Percentiles rank a stretch among this genome's conserved stretches.
Evolutionary conservation across 345 rosid genomes (phyloP).

Genomic region (Linum lewisii): DNA sequence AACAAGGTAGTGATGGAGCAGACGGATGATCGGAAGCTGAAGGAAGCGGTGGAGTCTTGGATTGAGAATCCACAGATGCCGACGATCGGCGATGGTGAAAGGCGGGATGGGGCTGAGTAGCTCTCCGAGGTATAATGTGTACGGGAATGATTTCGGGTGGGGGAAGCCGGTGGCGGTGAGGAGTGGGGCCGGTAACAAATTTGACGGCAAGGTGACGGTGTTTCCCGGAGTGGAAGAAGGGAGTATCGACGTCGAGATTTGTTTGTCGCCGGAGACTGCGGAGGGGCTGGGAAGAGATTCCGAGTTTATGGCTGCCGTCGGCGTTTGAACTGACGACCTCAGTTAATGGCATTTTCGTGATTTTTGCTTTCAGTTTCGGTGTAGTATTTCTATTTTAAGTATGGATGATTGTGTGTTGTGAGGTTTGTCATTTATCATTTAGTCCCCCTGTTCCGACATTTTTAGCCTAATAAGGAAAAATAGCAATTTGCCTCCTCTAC

Average conservation of each 20-base stretch:
- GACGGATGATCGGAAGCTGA: not conserved
- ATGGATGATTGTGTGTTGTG: too few relatives aligned
- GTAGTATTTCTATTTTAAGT: too few relatives aligned
- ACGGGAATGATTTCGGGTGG: conserved; percentile 20
- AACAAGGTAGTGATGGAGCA: not conserved
- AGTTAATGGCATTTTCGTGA: conserved; percentile 16
- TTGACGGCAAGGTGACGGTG: not conserved
- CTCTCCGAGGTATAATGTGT: conserved; percentile 7
- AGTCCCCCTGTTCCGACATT: too few relatives aligned
- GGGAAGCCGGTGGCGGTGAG: conserved; percentile 20
- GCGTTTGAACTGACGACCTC: conserved; percentile 21
- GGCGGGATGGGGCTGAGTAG: not conserved
- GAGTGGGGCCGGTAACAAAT: conserved; percentile 10
- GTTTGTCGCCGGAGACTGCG: not conserved
- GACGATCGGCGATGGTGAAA: not conserved
- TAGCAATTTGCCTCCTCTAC: too few relatives aligned
- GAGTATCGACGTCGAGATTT: conserved; percentile 8
- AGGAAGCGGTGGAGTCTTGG: not conserved
- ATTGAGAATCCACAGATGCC: not conserved
- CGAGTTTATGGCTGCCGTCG: conserved; percentile 1
- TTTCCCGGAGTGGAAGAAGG: conserved; percentile 3
- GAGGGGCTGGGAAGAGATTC: not conserved
- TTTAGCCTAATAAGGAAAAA: too few relatives aligned
- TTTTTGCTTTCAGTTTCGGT: too few relatives aligned
- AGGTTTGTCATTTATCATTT: too few relatives aligned